Conservation (phyloP, 495 filamentous ascomycete genomes). For the Annulohypoxylon bovei region DNA sequence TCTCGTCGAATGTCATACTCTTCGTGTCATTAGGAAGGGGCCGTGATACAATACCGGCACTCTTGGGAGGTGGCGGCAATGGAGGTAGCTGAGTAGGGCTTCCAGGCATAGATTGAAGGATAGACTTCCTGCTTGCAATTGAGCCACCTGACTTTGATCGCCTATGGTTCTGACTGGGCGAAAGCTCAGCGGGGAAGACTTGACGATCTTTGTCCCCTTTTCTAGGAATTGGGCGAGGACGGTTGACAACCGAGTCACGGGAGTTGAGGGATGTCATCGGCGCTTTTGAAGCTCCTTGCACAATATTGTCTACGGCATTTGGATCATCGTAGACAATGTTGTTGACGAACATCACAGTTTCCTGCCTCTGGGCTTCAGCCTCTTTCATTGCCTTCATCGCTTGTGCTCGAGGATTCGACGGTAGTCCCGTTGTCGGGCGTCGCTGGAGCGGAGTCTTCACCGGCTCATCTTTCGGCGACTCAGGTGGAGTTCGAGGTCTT, state of each 20-base stretch:
- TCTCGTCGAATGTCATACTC: constrained; percentile 66
- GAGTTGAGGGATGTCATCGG: constrained; percentile 39
- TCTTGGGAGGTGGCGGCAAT: constrained; percentile 57
- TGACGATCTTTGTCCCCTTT: constrained; percentile 52
- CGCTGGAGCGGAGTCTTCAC: constrained; percentile 55
- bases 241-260: constrained; percentile 55
- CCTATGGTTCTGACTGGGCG: constrained; percentile 48
- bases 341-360: constrained; percentile 64
- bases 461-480: constrained; percentile 42
- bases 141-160: constrained; percentile 59
- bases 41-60: constrained; percentile 43
- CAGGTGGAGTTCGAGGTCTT: constrained; percentile 37
- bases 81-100: constrained; percentile 60
- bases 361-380: constrained; percentile 46
- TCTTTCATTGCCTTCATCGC: constrained; percentile 48
- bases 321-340: constrained; percentile 62
- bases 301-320: constrained; percentile 54
- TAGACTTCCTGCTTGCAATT: constrained; percentile 53
- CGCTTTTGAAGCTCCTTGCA: constrained; percentile 50
- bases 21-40: constrained; percentile 58
- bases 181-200: constrained; percentile 55
- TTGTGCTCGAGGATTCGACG: constrained; percentile 59
- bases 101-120: constrained; percentile 54
- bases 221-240: constrained; percentile 63
- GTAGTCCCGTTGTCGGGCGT: constrained; percentile 59